Evolutionary conservation across 805 yeast species (phyloP).

Genomic region (Wickerhamiella siamensis): DNA sequence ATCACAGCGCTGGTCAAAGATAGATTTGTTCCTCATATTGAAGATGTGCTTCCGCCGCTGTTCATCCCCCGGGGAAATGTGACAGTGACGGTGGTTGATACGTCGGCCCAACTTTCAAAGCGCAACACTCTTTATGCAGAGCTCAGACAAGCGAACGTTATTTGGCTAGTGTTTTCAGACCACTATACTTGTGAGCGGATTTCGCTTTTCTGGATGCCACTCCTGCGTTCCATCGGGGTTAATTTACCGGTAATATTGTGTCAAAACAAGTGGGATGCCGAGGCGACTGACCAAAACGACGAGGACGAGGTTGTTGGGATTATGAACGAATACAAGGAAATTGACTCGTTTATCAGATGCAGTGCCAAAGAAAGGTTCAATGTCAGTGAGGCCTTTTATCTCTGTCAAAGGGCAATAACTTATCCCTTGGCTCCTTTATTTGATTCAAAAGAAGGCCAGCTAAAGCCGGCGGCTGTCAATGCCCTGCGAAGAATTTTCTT

Average conservation of each 20-base stretch:
- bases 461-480: constrained; percentile 60
- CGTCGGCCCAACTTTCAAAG: constrained; percentile 47
- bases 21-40: constrained; percentile 60
- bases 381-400: constrained; percentile 80
- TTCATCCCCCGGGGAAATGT: constrained; percentile 63
- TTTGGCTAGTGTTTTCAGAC: constrained; percentile 88
- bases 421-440: constrained; percentile 87
- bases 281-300: constrained; percentile 19
- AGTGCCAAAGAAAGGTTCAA: constrained; percentile 75
- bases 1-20: constrained; percentile 74
- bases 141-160: constrained; percentile 72
- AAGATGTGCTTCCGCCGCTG: constrained; percentile 68
- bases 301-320: constrained; percentile 73
- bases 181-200: constrained; percentile 90
- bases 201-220: constrained; percentile 87
- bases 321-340: constrained; percentile 81
- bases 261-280: constrained; percentile 60
- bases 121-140: constrained; percentile 47
- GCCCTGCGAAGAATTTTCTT: constrained; percentile 74
- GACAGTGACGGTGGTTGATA: constrained; percentile 65
- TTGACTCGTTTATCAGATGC: constrained; percentile 80
- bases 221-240: constrained; percentile 83
- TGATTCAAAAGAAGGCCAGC: constrained; percentile 74
- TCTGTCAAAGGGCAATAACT: constrained; percentile 85
- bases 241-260: constrained; percentile 85